Base-by-base conservation (phyloP, 768 basidiomycete genomes). In the Leccinum uliginosum region DNA sequence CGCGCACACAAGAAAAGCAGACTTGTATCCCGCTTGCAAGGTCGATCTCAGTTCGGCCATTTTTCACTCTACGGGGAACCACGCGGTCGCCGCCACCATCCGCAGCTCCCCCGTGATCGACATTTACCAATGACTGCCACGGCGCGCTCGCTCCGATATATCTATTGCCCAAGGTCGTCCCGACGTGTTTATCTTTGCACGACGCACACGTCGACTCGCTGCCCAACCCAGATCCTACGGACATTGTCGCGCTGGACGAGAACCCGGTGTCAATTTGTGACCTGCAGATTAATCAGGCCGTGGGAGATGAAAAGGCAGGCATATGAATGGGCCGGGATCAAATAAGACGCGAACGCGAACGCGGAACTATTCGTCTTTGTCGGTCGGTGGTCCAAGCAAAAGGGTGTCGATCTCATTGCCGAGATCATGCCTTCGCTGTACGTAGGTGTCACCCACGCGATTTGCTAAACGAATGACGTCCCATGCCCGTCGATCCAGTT, bases 21-120 rank as follows among this genome's bases (percentile, higher is more conserved):
- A 96, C 65, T 94, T 94, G 3, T 97, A 97, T 71, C 94, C 94
- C 29, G 89, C 92, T 65, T 91, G 94, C 65, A 97, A 96, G 94
- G 94, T 96, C 68, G 94, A 97, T 71, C 80, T 97, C 60, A 90
- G 89, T 62, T 96, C 93, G 9, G 94, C 94, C 45, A 96, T 96
- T 68, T 97, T 96, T 80, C 96, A 97, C 71, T 96, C 94, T 50
- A 94, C 94, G n/a, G 96, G 94, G 94, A 97, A 97, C 67, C 94
- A 97, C 73, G 92, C 93, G 45, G 93, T 97, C 61, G 93, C 93
- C 15, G 87, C 92, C 47, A 91, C 93, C 32, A 89, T 97, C 61
- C 87, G 91, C 60, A 84, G 93, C 53, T 78, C 78, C 74, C 91
- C 94, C 1, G 85, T 85, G 62, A 86, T 96, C 64, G 94, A 97